A percentile compares a stretch with the other conserved stretches of the same genome.
phyloP scores from a whole-genome alignment of 805 yeast genomes.

The Candida koratica region DNA sequence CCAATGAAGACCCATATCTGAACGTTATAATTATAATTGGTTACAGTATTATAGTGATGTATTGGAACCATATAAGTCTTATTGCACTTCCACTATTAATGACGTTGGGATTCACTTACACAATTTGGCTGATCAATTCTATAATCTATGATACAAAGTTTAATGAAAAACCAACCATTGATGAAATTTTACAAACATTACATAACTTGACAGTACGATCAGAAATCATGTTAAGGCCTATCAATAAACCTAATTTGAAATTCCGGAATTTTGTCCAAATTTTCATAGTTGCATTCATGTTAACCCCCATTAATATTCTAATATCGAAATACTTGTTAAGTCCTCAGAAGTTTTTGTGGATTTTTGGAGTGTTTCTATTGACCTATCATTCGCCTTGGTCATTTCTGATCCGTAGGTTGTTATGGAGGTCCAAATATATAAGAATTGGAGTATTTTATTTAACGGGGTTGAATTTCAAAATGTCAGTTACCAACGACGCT shows the following conservation, averaged over 20 bases:
- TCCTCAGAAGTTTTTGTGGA: constrained; percentile 32
- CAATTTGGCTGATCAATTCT: constrained; percentile 45
- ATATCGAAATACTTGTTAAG: constrained; percentile 31
- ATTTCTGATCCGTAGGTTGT: constrained; percentile 39
- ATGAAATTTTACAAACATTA: constrained; percentile 47
- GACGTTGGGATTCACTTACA: constrained; percentile 34
- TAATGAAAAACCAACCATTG: constrained; percentile 49
- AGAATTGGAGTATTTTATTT: constrained; percentile 35
- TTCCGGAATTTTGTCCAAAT: constrained; percentile 27
- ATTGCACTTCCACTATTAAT: constrained; percentile 38
- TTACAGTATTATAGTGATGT: constrained; percentile 37
- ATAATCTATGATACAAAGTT: constrained; percentile 38
- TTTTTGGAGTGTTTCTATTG: constrained; percentile 34
- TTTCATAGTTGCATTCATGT: constrained; percentile 25
- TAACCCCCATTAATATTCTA: constrained; percentile 44
- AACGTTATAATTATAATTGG: constrained; percentile 41
- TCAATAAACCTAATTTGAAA: constrained; percentile 25
- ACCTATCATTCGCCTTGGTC: constrained; percentile 50
- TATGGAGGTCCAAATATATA: constrained; percentile 49
- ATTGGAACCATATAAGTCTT: constrained; percentile 39
- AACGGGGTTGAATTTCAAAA: constrained; percentile 36
- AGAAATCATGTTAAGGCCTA: constrained; percentile 39
- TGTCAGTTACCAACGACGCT: background rate
- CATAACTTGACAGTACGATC: constrained; percentile 44
- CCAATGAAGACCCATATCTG: constrained; percentile 47